Conservation (phyloP, 768 basidiomycete genomes). For the Mrakia hoshinonis region DNA sequence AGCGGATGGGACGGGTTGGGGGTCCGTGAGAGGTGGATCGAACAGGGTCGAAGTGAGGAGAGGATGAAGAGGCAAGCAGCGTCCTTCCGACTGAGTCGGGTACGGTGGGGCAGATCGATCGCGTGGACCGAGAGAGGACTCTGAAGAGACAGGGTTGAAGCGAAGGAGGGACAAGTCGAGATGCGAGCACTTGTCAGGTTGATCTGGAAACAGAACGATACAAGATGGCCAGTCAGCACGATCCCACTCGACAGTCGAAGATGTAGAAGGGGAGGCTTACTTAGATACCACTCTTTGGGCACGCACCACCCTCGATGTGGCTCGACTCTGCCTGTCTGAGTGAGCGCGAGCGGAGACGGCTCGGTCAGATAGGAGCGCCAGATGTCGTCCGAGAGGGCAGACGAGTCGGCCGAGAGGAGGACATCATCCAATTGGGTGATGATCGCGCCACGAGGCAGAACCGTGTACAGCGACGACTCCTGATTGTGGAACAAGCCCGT, state of each 20-base stretch:
- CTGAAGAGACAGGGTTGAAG: background rate
- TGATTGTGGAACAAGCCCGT: background rate
- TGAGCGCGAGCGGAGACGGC: background rate
- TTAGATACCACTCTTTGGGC: background rate
- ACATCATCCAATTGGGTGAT: conserved; percentile 23
- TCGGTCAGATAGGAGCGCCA: conserved; percentile 4
- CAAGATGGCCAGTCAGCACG: background rate
- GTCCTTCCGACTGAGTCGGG: background rate
- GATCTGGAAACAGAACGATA: background rate
- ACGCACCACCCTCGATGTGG: conserved; percentile 18
- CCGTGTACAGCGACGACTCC: background rate
- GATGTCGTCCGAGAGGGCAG: background rate
- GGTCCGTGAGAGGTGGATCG: background rate
- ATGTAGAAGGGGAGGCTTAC: background rate
- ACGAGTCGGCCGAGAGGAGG: background rate
- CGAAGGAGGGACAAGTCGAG: background rate
- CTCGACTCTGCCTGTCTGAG: background rate
- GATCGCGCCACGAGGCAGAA: conserved; percentile 4
- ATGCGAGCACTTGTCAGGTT: background rate
- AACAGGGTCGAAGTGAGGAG: conserved; percentile 8
- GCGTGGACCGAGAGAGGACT: background rate
- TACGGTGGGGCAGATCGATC: background rate
- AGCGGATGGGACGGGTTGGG: background rate
- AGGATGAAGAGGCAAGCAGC: background rate
- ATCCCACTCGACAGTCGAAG: background rate